Evolutionary conservation across 1,139 yeast species (phyloP).

Genomic region (Candida neerlandica): DNA sequence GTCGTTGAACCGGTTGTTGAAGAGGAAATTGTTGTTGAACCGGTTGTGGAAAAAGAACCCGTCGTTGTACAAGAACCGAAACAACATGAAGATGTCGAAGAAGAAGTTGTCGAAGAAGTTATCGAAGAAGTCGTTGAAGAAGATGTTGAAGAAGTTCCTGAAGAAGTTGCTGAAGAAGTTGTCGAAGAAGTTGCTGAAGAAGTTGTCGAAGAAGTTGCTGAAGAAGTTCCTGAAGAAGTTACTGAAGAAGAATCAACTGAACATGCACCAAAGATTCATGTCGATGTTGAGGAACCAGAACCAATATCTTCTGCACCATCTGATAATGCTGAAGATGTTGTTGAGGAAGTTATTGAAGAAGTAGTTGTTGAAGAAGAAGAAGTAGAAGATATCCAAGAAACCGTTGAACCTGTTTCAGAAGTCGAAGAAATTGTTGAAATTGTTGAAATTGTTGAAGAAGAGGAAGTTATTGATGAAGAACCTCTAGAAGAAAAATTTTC

Average conservation of each 20-base stretch:
- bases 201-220: conserved; percentile 4
- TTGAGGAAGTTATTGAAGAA: conserved; percentile 11
- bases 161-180: conserved; percentile 3
- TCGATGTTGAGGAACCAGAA: neutral
- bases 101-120: too few species aligned
- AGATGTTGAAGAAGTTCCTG: conserved; percentile 2
- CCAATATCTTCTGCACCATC: conserved; percentile 6
- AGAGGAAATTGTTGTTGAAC: conserved; percentile 7
- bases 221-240: neutral
- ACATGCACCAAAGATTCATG: neutral
- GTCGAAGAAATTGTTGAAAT: conserved; percentile 4
- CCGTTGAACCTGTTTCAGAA: conserved; percentile 7
- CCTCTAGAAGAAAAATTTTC: neutral
- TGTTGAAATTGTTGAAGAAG: neutral
- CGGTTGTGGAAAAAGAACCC: neutral
- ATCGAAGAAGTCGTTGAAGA: conserved; percentile 2
- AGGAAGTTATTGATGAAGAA: neutral
- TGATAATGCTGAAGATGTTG: conserved; percentile 10
- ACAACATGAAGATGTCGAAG: too few species aligned
- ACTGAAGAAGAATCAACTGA: neutral
- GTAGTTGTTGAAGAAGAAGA: neutral
- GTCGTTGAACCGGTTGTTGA: conserved; percentile 13
- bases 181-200: neutral
- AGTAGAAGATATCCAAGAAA: conserved; percentile 3
- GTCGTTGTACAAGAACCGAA: conserved; percentile 6